Evolutionary conservation across 306 rosid genomes (phyloP).

Genomic region (Cicer cuneatum): DNA sequence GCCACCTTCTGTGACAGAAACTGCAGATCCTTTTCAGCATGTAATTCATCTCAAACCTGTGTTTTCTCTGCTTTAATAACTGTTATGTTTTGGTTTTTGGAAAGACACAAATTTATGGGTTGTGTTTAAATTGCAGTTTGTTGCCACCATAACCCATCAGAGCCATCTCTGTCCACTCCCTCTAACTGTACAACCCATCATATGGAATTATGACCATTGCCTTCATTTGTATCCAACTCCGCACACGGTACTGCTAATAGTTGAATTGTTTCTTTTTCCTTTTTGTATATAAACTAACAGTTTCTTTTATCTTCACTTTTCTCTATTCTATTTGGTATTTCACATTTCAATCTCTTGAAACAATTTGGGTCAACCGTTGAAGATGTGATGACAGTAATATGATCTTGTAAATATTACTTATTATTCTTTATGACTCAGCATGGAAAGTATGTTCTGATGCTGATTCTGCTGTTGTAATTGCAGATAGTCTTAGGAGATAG

Average conservation of each 20-base stretch:
- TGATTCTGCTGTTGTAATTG: constrained; percentile 43
- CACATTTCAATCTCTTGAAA: constrained; percentile 27
- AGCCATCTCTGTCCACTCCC: constrained; percentile 97
- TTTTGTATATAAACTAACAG: not conserved
- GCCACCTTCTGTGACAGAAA: constrained; percentile 80
- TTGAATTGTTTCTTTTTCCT: constrained; percentile 1
- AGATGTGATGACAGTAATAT: constrained; percentile 25
- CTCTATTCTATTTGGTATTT: constrained; percentile 8
- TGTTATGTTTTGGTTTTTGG: constrained; percentile 14
- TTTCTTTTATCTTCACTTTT: not conserved
- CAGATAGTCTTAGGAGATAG: constrained; percentile 88
- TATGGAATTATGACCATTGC: constrained; percentile 90
- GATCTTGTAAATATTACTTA: constrained; percentile 5
- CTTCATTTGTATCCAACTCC: constrained; percentile 95
- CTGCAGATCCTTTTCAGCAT: constrained; percentile 87
- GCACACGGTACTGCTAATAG: constrained; percentile 66
- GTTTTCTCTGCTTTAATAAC: constrained; percentile 39
- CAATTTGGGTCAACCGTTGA: constrained; percentile 20
- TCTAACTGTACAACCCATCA: constrained; percentile 74
- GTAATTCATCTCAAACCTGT: constrained; percentile 48
- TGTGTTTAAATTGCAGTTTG: constrained; percentile 71
- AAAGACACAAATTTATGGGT: constrained; percentile 37
- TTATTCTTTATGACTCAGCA: not conserved
- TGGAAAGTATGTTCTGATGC: constrained; percentile 33
- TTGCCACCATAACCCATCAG: constrained; percentile 95